Evolutionary conservation across 2,329 filamentous ascomycete genomes (phyloP).

Genomic region (Raffaelea deltoideospora): DNA sequence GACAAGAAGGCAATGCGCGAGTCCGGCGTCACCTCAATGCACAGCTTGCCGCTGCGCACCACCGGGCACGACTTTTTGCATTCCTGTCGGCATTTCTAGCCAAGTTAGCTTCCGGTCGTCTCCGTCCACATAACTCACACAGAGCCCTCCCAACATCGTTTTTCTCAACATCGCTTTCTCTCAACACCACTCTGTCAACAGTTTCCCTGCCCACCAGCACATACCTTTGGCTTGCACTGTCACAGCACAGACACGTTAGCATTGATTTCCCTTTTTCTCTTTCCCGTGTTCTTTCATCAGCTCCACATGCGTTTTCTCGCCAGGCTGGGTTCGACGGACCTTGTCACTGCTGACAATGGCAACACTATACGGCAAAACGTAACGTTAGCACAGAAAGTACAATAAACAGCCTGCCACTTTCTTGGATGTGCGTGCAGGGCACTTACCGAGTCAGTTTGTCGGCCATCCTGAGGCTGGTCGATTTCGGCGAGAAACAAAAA

Average conservation of each 20-base stretch:
- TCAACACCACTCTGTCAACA: too few relatives aligned
- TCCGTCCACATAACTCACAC: constrained; percentile 21
- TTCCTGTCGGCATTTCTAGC: constrained; percentile 86
- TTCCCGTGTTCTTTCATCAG: not conserved
- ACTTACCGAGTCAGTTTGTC: constrained; percentile 89
- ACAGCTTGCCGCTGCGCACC: constrained; percentile 77
- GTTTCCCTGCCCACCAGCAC: too few relatives aligned
- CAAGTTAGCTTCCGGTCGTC: not conserved
- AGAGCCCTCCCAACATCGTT: constrained; percentile 3
- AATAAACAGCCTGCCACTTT: not conserved
- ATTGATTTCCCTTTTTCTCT: constrained; percentile 5
- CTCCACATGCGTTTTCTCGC: too few relatives aligned
- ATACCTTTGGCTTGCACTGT: constrained; percentile 79
- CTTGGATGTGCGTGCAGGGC: too few relatives aligned
- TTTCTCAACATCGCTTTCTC: not conserved
- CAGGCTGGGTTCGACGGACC: constrained; percentile 48
- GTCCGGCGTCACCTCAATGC: constrained; percentile 79
- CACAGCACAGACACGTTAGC: constrained; percentile 17
- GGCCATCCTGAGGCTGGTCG: constrained; percentile 51
- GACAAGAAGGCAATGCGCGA: constrained; percentile 98
- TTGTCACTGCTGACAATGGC: constrained; percentile 99
- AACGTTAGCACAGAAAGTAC: not conserved
- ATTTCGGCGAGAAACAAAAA: not conserved
- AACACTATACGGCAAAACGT: constrained; percentile 46
- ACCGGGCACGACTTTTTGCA: constrained; percentile 99